Conservation (phyloP, 2,329 filamentous ascomycete genomes). For the Amylocarpus encephaloides region DNA sequence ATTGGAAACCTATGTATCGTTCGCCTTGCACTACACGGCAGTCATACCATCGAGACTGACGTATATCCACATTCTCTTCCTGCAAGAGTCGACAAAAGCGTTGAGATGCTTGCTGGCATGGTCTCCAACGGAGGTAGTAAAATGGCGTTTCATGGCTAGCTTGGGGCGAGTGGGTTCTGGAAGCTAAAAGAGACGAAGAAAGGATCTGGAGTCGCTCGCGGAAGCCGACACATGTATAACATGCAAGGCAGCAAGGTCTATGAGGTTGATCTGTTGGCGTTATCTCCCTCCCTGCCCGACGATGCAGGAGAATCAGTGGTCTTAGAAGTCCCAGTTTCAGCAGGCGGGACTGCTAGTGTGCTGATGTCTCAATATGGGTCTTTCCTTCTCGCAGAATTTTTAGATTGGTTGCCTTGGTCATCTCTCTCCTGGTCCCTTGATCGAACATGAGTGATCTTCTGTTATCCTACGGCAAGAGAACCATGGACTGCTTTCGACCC, state of each 20-base stretch:
- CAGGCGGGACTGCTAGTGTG: background rate
- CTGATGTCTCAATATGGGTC: slow-evolving; percentile 13
- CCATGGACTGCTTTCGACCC: slow-evolving; percentile 26
- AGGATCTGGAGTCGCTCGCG: slow-evolving; percentile 30
- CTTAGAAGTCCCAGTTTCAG: slow-evolving; percentile 19
- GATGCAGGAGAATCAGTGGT: slow-evolving; percentile 1
- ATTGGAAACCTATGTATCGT: slow-evolving; percentile 24
- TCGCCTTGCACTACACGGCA: slow-evolving; percentile 15
- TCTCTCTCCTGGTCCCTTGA: slow-evolving; percentile 32
- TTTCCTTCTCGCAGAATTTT: slow-evolving; percentile 20
- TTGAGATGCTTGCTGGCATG: slow-evolving; percentile 24
- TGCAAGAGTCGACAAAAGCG: slow-evolving; percentile 20
- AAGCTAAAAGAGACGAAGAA: slow-evolving; percentile 15
- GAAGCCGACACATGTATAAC: slow-evolving; percentile 30
- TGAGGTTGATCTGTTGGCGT: slow-evolving; percentile 31
- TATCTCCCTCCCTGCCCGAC: background rate
- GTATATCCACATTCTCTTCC: slow-evolving; percentile 19
- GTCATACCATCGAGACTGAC: slow-evolving; percentile 13
- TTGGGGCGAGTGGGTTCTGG: slow-evolving; percentile 12
- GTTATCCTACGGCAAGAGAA: slow-evolving; percentile 24
- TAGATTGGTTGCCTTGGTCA: slow-evolving; percentile 32
- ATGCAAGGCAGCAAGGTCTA: slow-evolving; percentile 30
- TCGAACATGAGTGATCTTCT: slow-evolving; percentile 30
- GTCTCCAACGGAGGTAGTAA: slow-evolving; percentile 13
- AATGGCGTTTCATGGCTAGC: slow-evolving; percentile 21